These are phyloP conservation scores for Gremmenia infestans DNA, from an alignment of 2,329 filamentous ascomycete species.

Conservation along the genomic window DNA sequence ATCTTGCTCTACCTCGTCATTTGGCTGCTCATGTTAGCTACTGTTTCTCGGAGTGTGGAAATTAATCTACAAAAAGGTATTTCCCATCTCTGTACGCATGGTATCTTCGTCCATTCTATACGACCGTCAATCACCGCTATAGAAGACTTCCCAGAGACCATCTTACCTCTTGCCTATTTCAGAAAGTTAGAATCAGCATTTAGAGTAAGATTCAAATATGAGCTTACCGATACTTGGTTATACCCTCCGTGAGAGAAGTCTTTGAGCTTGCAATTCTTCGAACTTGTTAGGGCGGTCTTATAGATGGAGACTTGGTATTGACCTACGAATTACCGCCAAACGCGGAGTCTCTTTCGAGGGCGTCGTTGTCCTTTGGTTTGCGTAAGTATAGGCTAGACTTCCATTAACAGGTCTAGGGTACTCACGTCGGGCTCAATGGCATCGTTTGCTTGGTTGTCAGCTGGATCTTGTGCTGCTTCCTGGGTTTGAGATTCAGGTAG, in stretches of 20 bases:
- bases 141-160: neutral
- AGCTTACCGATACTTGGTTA: conserved; percentile 9
- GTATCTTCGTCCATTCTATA: conserved; percentile 20
- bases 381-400: neutral
- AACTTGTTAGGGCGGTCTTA: neutral
- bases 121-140: neutral
- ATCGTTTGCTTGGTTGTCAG: neutral
- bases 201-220: neutral
- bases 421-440: neutral
- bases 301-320: neutral
- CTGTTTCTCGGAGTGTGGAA: neutral
- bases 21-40: conserved; percentile 11
- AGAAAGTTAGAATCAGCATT: neutral
- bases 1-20: conserved; percentile 24
- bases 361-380: neutral
- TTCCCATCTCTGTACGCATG: conserved; percentile 21
- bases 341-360: conserved; percentile 6
- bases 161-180: conserved; percentile 9
- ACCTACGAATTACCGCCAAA: conserved; percentile 10
- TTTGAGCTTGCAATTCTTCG: conserved; percentile 2
- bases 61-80: conserved; percentile 15
- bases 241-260: conserved; percentile 2
- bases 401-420: neutral
- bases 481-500: neutral
- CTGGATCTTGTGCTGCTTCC: neutral